Percentiles rank a stretch among this genome's conserved stretches.
Conservation (phyloP, 176 grass and related monocot species). For the Paspalum vaginatum region DNA sequence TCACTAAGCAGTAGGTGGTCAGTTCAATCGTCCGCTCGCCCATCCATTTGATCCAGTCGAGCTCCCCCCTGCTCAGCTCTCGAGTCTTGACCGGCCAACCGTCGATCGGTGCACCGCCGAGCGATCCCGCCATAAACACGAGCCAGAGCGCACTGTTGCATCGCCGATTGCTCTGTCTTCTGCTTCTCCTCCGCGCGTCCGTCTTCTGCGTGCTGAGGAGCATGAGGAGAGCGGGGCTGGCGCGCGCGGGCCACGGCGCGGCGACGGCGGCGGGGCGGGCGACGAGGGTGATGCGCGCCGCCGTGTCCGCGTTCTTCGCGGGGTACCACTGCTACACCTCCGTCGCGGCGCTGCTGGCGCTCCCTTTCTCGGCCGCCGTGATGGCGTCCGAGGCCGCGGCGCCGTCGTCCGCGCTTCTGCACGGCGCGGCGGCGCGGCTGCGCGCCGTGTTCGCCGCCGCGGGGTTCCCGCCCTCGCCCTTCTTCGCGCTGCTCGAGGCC, state of each 20-base stretch:
- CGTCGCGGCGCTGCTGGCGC: slow-evolving; percentile 64
- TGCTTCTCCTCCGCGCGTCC: neutral
- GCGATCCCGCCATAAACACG: slow-evolving; percentile 5
- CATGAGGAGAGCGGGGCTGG: slow-evolving; percentile 33
- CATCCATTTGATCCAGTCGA: neutral
- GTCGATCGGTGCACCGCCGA: neutral
- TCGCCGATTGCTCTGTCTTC: slow-evolving; percentile 26
- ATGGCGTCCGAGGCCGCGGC: slow-evolving; percentile 54
- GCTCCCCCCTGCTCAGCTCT: neutral
- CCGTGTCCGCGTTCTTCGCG: slow-evolving; percentile 62
- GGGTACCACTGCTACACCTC: slow-evolving; percentile 77
- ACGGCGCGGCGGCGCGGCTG: slow-evolving; percentile 50
- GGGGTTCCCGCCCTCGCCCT: slow-evolving; percentile 63
- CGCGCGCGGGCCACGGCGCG: slow-evolving; percentile 3
- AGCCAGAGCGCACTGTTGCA: slow-evolving; percentile 15
- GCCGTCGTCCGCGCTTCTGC: slow-evolving; percentile 28
- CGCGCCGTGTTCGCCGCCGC: slow-evolving; percentile 70
- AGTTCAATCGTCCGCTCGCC: neutral
- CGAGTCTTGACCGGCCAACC: slow-evolving; percentile 34
- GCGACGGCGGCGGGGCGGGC: slow-evolving; percentile 54
- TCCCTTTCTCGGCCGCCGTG: slow-evolving; percentile 62
- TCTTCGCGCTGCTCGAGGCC: slow-evolving; percentile 73
- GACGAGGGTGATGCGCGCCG: slow-evolving; percentile 48
- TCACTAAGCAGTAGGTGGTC: slow-evolving; percentile 25
- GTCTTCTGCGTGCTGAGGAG: too few relatives aligned